Base-by-base conservation (phyloP, 75 land plant species). In the Selaginella moellendorffii region DNA sequence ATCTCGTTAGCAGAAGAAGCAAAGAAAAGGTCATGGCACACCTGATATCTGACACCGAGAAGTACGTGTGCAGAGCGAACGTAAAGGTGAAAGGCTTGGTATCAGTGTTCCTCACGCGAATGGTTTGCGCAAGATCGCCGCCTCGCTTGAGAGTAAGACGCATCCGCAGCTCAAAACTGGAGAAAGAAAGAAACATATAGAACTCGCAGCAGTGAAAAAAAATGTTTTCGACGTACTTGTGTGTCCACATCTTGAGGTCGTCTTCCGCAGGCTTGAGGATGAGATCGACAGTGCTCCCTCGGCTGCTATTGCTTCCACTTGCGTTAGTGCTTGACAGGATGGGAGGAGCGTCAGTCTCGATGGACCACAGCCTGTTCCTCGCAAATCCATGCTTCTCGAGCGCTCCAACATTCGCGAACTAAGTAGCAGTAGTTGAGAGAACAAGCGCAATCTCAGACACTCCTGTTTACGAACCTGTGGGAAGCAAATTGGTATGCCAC, bases 11-110 rank as follows among this genome's bases (percentile, higher is more conserved):
- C 18, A 62, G 30, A 18, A 22, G 14, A 2, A 8, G 26, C 30
- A 26, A 5, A 26, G 31, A 18, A 5, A 62, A 5, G 2, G 10
- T 5, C 31, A 62, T 28, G 5, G 9, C 8, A 5, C 30, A 87
- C 92, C 88, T 87, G 74, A 88, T 85, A 65, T 88, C 93, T 20
- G 85, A 82, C 29, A 88, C 93, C 53, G 80, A 76, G 66, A 88
- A 82, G 69, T 88, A 85, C 8, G 88, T 85, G 29, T 88, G 93
- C 62, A 82, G 82, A 24, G 93, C 93, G 77, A 88, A 81, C 27
- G 75, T 79, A 59, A 87, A 88, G 1, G 81, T n/a, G 61, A 88
- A 85, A 54, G 88, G 77, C 70, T 85, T 88, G 52, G 72, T 80
- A 73, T 88, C 85, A 52, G 78, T 68, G 64, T 87, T 85, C 54